Conservation (phyloP, 2,329 filamentous ascomycete species). For the Colletotrichum scovillei region DNA sequence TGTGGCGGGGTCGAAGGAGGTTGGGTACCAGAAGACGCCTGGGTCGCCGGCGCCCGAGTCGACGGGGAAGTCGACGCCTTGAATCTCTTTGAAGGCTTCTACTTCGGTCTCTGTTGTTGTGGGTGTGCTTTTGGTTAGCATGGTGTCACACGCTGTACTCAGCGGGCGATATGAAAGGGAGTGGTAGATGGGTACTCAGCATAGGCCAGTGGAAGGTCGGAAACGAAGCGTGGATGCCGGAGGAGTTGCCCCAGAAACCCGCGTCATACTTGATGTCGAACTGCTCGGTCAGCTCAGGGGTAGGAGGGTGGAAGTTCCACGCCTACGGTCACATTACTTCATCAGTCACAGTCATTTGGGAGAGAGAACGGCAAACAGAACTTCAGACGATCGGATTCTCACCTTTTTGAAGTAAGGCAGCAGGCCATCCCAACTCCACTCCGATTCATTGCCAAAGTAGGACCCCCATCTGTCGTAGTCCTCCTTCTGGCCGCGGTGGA, state of each 20-base stretch:
- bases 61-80: slow-evolving; percentile 40
- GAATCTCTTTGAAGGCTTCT: slow-evolving; percentile 37
- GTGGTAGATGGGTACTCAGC: slow-evolving; percentile 25
- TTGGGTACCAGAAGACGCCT: slow-evolving; percentile 47
- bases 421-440: slow-evolving; percentile 44
- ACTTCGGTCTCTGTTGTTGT: slow-evolving; percentile 37
- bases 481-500: slow-evolving; percentile 41
- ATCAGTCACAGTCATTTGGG: background rate
- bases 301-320: slow-evolving; percentile 39
- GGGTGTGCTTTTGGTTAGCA: background rate
- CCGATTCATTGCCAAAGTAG: slow-evolving; percentile 36
- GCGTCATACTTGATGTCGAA: slow-evolving; percentile 43
- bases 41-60: slow-evolving; percentile 42
- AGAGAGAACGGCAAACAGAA: too few relatives aligned
- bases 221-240: slow-evolving; percentile 41
- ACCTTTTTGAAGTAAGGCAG: slow-evolving; percentile 45
- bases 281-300: slow-evolving; percentile 31
- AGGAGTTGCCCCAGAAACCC: slow-evolving; percentile 39
- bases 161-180: background rate
- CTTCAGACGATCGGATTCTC: too few relatives aligned
- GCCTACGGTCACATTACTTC: slow-evolving; percentile 16
- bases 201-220: slow-evolving; percentile 39
- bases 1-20: slow-evolving; percentile 42
- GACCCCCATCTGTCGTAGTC: slow-evolving; percentile 43
- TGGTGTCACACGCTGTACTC: background rate